Conservation (phyloP, 352 stramenopile genomes). For the Pythium diclinum region DNA sequence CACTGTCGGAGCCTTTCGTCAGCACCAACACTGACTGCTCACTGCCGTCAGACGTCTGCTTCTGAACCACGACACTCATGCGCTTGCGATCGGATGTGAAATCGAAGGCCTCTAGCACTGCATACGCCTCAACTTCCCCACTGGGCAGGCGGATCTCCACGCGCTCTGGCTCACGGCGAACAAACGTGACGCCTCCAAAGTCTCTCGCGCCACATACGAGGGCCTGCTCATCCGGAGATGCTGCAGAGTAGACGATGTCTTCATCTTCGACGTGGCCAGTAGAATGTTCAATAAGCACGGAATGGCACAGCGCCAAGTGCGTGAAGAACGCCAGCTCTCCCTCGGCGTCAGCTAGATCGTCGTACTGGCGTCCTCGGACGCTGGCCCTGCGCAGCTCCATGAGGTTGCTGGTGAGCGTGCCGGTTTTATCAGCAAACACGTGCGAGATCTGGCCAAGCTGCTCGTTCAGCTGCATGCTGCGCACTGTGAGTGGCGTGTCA, state of each 20-base stretch:
- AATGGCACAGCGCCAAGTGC: slow-evolving; percentile 90
- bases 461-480: slow-evolving; percentile 82
- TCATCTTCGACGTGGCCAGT: slow-evolving; percentile 39
- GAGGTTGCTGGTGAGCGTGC: slow-evolving; percentile 81
- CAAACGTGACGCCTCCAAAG: slow-evolving; percentile 67
- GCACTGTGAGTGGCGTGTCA: slow-evolving; percentile 63
- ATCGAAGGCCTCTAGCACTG: slow-evolving; percentile 90
- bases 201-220: slow-evolving; percentile 76
- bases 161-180: slow-evolving; percentile 50
- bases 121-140: slow-evolving; percentile 53
- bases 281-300: slow-evolving; percentile 94
- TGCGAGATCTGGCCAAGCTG: slow-evolving; percentile 91
- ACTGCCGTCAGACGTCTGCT: slow-evolving; percentile 43
- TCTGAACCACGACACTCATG: slow-evolving; percentile 77
- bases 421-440: slow-evolving; percentile 94
- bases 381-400: slow-evolving; percentile 87
- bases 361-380: slow-evolving; percentile 66
- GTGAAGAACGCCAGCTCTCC: slow-evolving; percentile 80
- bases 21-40: slow-evolving; percentile 70
- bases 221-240: slow-evolving; percentile 81
- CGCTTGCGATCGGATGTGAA: slow-evolving; percentile 89
- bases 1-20: slow-evolving; percentile 76
- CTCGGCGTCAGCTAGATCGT: slow-evolving; percentile 41
- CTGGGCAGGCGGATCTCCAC: slow-evolving; percentile 52
- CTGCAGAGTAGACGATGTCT: slow-evolving; percentile 78